Base-by-base conservation (phyloP, 108 stramenopile genomes). In the Cyclotella kingstonii region DNA sequence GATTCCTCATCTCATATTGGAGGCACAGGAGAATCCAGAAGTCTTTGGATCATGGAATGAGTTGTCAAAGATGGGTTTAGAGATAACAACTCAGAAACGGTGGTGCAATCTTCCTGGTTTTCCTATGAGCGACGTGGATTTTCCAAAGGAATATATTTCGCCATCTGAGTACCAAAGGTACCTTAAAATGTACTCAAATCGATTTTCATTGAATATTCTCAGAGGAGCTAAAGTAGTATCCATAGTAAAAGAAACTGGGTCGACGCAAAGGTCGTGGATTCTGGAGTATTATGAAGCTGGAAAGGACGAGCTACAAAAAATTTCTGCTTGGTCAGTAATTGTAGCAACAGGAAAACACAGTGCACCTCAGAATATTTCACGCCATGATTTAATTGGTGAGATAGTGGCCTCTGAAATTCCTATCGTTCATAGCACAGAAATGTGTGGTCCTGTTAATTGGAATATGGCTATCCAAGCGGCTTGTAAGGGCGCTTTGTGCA, bases 261-360 rank as follows among this genome's bases (percentile, higher is more conserved):
- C 47, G 25, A 61, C 15, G 36, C 65, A n/a, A n/a, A n/a, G n/a
- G n/a, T n/a, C 75, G 12, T 80, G 66, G 60, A 56, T 51, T 19
- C 43, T 80, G 8, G 59, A 73, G 35, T 56, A 57, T 23, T 12
- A 49, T 19, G 54, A 35, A 19, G 41, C 36, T 28, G 46, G 39
- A 5, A 39, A 15, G 6, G 38, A 29, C 27, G 42, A 47, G 1
- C 3, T 42, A n/a, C 23, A 59, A 29, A 62, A 61, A 33, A 8
- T 70, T 27, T 41, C 48, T 36, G 76, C 76, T 14, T 73, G 47
- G 19, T 51, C 69, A 21, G 79, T 80, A 8, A 52, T 80, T 9
- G 58, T 77, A 11, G 79, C 79, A n/a, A 77, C 76, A 5, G 79
- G 79, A 12, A 80, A 80, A 41, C 76, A 80, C 39, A 58, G 79